phyloP scores from a whole-genome alignment of 164 flowering plant species.

The Chloranthus sessilifolius region DNA sequence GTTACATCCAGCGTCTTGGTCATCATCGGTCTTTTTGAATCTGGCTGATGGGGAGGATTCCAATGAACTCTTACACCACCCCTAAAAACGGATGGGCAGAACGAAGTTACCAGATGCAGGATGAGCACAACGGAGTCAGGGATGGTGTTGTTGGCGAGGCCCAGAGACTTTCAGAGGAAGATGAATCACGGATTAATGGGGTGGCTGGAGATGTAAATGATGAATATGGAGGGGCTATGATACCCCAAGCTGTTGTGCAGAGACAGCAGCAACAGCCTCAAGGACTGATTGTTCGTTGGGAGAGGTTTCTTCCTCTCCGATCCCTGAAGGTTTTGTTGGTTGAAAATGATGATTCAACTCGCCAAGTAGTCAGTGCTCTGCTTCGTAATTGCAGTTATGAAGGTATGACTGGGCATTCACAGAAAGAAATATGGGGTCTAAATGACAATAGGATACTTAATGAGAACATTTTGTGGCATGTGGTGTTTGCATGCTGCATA shows the following conservation, averaged over 20 bases:
- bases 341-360: conserved; percentile 65
- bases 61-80: conserved; percentile 27
- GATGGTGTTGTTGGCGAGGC: conserved; percentile 40
- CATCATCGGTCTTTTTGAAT: conserved; percentile 34
- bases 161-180: conserved; percentile 37
- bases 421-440: too few relatives aligned
- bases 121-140: conserved; percentile 34
- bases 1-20: conserved; percentile 23
- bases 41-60: conserved; percentile 50
- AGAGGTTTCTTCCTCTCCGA: conserved; percentile 53
- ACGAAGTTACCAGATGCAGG: conserved; percentile 18
- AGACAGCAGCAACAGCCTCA: conserved; percentile 39
- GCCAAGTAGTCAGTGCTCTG: conserved; percentile 57
- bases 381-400: conserved; percentile 65
- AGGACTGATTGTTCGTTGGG: conserved; percentile 52
- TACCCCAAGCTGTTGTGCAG: conserved; percentile 16
- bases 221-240: conserved; percentile 13
- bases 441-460: too few relatives aligned
- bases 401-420: too few relatives aligned
- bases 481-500: too few relatives aligned
- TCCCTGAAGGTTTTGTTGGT: conserved; percentile 54
- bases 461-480: too few relatives aligned
- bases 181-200: conserved; percentile 34
- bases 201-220: conserved; percentile 18
- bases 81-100: conserved; percentile 28